Percentiles rank a stretch among this genome's conserved stretches.
Evolutionary conservation across 2,329 filamentous ascomycete species (phyloP).

Genomic region (Aspergillus sp.): DNA sequence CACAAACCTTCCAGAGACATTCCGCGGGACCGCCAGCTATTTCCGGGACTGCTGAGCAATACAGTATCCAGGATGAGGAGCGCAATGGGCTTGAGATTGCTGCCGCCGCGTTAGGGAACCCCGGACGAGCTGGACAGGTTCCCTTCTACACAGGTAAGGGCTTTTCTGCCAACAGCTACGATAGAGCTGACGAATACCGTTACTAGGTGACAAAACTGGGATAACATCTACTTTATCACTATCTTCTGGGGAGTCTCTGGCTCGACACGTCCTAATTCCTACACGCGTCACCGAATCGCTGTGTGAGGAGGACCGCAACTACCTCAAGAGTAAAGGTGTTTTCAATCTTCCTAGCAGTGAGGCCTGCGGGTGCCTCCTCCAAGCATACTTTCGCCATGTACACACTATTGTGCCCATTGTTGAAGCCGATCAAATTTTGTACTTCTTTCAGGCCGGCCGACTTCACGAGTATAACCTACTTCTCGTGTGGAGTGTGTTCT

Average conservation of each 20-base stretch:
- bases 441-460: slow-evolving; percentile 26
- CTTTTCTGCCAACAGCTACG: background rate
- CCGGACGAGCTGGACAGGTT: slow-evolving; percentile 18
- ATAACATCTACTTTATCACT: slow-evolving; percentile 22
- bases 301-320: slow-evolving; percentile 20
- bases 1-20: background rate
- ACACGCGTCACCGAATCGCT: slow-evolving; percentile 12
- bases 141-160: slow-evolving; percentile 26
- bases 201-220: slow-evolving; percentile 24
- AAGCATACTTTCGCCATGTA: slow-evolving; percentile 39
- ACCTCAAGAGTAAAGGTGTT: slow-evolving; percentile 34
- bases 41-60: slow-evolving; percentile 1
- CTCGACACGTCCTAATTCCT: slow-evolving; percentile 22
- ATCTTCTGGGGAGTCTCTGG: slow-evolving; percentile 18
- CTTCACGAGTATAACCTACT: slow-evolving; percentile 34
- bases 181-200: background rate
- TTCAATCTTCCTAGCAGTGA: slow-evolving; percentile 32
- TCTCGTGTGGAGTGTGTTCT: slow-evolving; percentile 43
- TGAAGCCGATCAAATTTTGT: slow-evolving; percentile 31
- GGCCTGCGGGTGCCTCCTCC: slow-evolving; percentile 32
- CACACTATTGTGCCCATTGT: slow-evolving; percentile 41
- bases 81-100: slow-evolving; percentile 27
- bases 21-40: background rate
- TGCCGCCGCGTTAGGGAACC: slow-evolving; percentile 21
- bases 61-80: slow-evolving; percentile 21